phyloP scores from a whole-genome alignment of 108 stramenopile species.

The Seminavis robusta region DNA sequence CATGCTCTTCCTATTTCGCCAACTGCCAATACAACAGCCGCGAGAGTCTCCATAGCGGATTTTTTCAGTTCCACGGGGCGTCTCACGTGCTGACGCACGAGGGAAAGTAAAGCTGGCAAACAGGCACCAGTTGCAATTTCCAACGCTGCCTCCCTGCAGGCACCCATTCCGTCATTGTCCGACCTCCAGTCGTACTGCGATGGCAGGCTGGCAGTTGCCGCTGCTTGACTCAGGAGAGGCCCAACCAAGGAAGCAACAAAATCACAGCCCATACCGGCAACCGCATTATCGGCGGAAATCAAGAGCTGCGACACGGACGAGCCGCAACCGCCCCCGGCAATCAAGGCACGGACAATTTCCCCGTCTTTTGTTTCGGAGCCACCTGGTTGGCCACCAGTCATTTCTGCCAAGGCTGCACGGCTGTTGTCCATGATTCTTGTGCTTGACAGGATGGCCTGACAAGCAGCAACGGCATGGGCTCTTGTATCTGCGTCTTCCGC shows the following conservation, averaged over 20 bases:
- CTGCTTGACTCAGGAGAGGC: constrained; percentile 56
- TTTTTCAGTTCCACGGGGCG: constrained; percentile 48
- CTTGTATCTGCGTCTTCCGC: constrained; percentile 79
- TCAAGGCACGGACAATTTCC: constrained; percentile 61
- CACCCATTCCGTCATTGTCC: constrained; percentile 34
- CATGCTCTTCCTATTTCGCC: constrained; percentile 48
- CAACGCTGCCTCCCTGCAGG: constrained; percentile 74
- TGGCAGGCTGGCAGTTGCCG: constrained; percentile 28
- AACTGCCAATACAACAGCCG: constrained; percentile 38
- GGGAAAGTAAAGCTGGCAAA: constrained; percentile 43
- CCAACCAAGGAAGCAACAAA: constrained; percentile 58
- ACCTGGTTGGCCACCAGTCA: constrained; percentile 38
- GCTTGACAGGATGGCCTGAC: constrained; percentile 52
- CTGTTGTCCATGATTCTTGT: constrained; percentile 58
- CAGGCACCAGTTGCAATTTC: constrained; percentile 56
- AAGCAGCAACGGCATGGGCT: constrained; percentile 68
- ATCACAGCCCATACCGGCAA: constrained; percentile 67
- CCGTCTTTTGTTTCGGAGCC: constrained; percentile 46
- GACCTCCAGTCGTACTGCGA: constrained; percentile 30
- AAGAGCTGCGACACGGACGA: constrained; percentile 67
- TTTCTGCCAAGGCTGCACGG: constrained; percentile 31
- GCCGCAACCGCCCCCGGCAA: constrained; percentile 67
- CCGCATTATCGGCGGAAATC: constrained; percentile 70
- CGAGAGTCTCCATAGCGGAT: constrained; percentile 53
- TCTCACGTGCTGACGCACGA: constrained; percentile 26